Conservation (phyloP, 2,329 filamentous ascomycete genomes). For the Trichoderma polysporum region DNA sequence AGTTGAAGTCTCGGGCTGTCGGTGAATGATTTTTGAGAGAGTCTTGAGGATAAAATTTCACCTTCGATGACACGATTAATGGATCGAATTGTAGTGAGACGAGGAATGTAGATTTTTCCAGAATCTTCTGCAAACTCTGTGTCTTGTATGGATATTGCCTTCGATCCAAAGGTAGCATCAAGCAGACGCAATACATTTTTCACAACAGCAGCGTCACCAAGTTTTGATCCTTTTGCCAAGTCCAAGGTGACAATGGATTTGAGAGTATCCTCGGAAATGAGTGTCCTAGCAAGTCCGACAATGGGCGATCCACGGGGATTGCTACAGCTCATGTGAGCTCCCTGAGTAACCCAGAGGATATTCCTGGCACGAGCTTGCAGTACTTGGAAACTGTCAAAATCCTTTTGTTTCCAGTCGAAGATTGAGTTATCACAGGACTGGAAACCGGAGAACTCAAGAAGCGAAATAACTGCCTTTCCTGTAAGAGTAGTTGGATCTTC, state of each 20-base stretch:
- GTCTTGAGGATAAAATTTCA: slow-evolving; percentile 15
- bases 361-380: slow-evolving; percentile 40
- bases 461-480: slow-evolving; percentile 42
- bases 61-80: slow-evolving; percentile 49
- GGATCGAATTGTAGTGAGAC: slow-evolving; percentile 40
- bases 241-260: slow-evolving; percentile 48
- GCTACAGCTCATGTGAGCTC: slow-evolving; percentile 38
- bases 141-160: slow-evolving; percentile 31
- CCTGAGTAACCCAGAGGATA: slow-evolving; percentile 50
- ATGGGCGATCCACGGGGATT: slow-evolving; percentile 42
- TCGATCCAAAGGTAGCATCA: slow-evolving; percentile 26
- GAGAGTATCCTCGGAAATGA: slow-evolving; percentile 50
- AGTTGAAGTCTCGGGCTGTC: slow-evolving; percentile 26
- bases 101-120: slow-evolving; percentile 44
- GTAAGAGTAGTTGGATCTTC: slow-evolving; percentile 24
- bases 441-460: slow-evolving; percentile 43
- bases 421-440: slow-evolving; percentile 31
- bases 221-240: slow-evolving; percentile 29
- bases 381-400: slow-evolving; percentile 43
- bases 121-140: slow-evolving; percentile 45
- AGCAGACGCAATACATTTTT: slow-evolving; percentile 31
- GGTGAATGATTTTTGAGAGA: slow-evolving; percentile 26
- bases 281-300: slow-evolving; percentile 47
- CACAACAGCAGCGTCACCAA: slow-evolving; percentile 23
- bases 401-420: slow-evolving; percentile 39